Evolutionary conservation across 495 filamentous ascomycete genomes (phyloP), one percentile per base, ranked within the genome.

Genomic region (Aspergillus mulundensis): DNA sequence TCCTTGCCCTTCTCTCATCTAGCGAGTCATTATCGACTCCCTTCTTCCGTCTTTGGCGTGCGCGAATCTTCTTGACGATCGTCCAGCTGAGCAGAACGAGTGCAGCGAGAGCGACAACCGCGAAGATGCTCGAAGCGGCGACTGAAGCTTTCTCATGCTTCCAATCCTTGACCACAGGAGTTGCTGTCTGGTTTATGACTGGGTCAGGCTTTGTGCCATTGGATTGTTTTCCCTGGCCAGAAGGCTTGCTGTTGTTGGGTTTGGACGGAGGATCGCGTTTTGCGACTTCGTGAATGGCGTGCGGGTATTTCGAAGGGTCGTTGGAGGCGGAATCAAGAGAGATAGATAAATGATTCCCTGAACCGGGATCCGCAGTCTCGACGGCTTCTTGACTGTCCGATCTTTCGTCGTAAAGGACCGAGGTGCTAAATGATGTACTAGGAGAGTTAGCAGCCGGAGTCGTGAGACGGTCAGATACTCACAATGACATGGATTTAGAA

Each of bases 121-220:
- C 41, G n/a, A 65, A 56, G 11, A 67, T 50, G 25, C 32, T 30
- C 2, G 62, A 54, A 16, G 57, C 61, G 11, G 61, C 65, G 43
- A 70, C 53, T 10, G 62, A 58, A 25, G 53, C 58, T 39, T 62
- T 70, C 18, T 62, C 20, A n/a, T 61, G 61, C 36, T 41, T 52
- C 64, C 57, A 59, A 36, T 58, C 20, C 0, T 57, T 49, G 18
- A 56, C 50, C 38, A 41, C 28, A 11, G 45, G 23, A 25, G 51
- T 59, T 24, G 50, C 40, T 16, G 52, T 45, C 14, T 40, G 51
- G 30, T 42, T 43, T 20, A 46, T 20, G 15, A 34, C 28, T 20
- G 50, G 19, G 3, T n/a, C 32, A 16, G 25, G 10, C 16, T 24
- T 34, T 14, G 59, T 43, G 16, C 25, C 23, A 36, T 51, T 48